These are phyloP conservation scores for Clitopilus passeckerianus DNA, from an alignment of 768 basidiomycete species.

Conservation along the genomic window DNA sequence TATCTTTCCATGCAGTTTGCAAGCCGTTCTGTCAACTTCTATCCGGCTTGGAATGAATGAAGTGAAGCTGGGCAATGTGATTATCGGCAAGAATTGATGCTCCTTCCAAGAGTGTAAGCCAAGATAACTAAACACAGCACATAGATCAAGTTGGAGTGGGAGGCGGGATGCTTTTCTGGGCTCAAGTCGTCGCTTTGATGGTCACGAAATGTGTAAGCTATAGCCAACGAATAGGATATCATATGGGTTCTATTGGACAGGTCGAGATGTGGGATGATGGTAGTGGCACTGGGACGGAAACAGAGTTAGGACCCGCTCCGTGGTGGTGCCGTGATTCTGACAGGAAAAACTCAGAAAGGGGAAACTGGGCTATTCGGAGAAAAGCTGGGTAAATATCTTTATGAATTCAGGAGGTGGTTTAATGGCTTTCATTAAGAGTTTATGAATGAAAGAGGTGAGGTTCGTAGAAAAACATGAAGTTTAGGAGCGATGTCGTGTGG, in stretches of 20 bases:
- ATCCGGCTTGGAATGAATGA: too few species aligned
- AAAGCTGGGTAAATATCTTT: not conserved
- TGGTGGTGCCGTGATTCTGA: not conserved
- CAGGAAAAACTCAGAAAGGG: not conserved
- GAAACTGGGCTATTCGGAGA: not conserved
- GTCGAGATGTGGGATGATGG: not conserved
- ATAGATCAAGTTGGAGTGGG: not conserved
- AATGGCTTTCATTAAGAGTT: not conserved
- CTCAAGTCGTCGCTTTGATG: not conserved
- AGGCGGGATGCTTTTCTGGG: not conserved
- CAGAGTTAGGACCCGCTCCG: not conserved
- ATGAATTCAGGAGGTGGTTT: not conserved
- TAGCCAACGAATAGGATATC: not conserved
- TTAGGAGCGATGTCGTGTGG: not conserved
- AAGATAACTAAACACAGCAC: not conserved
- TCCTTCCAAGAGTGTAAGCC: not conserved
- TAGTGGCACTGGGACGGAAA: not conserved
- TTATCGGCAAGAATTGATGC: not conserved
- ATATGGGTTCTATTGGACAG: not conserved
- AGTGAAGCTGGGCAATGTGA: not conserved
- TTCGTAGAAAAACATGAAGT: not conserved
- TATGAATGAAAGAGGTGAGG: not conserved
- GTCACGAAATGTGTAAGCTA: too few species aligned
- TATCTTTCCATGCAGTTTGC: not conserved
- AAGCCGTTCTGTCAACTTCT: too few species aligned